These are phyloP conservation scores for Rossbeevera mucosa DNA, from an alignment of 768 basidiomycete genomes.

Conservation along the genomic window DNA sequence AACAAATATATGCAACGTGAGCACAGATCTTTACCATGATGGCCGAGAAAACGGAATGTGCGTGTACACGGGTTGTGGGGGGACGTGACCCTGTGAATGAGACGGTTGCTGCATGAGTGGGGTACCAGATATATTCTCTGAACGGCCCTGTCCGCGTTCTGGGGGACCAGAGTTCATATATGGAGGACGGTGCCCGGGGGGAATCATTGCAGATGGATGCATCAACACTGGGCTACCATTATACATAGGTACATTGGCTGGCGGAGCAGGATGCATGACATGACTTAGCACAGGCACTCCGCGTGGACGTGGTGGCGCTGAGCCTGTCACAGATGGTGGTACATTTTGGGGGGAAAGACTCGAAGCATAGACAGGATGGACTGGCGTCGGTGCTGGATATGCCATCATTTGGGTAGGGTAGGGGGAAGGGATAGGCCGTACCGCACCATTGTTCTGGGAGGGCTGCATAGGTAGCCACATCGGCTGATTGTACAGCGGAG, in stretches of 20 bases:
- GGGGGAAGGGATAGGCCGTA: conserved; percentile 55
- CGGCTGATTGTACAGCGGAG: conserved; percentile 55
- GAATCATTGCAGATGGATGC: conserved; percentile 43
- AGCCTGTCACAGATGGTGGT: conserved; percentile 25
- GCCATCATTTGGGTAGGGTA: conserved; percentile 63
- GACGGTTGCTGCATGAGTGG: conserved; percentile 39
- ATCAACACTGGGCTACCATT: conserved; percentile 65
- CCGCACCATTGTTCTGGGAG: conserved; percentile 46
- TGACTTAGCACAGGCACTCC: conserved; percentile 66
- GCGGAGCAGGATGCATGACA: conserved; percentile 56
- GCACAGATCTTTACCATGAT: conserved; percentile 26
- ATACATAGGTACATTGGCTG: conserved; percentile 50
- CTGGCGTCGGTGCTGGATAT: conserved; percentile 52
- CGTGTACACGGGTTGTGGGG: conserved; percentile 28
- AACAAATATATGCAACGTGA: conserved; percentile 19
- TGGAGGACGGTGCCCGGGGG: conserved; percentile 29
- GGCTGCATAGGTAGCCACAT: conserved; percentile 60
- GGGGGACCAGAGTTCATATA: conserved; percentile 46
- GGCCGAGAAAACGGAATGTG: conserved; percentile 29
- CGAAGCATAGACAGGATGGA: conserved; percentile 45
- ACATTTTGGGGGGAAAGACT: conserved; percentile 39
- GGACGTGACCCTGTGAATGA: conserved; percentile 25
- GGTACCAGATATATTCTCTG: conserved; percentile 39
- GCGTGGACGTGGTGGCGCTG: conserved; percentile 40
- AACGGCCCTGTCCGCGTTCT: conserved; percentile 47